Base-by-base conservation (phyloP, 768 basidiomycete species). In the Tephrocybe sp. region DNA sequence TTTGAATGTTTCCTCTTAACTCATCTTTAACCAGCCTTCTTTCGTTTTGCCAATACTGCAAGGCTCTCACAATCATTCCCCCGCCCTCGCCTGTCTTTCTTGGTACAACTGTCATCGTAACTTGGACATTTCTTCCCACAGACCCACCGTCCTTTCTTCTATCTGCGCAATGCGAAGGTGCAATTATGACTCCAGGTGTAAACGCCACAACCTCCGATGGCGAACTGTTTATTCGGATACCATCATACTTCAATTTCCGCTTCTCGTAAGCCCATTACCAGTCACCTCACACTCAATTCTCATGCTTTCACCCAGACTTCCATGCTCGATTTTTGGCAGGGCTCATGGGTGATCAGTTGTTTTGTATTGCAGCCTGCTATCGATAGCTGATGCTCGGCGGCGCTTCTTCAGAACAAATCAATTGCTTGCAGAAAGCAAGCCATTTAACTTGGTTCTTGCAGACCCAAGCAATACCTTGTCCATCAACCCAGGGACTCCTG, bases 31-130 rank as follows among this genome's bases (percentile, higher is more conserved):
- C n/a, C 28, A 30, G 28, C 28, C 11, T 30, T 11, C 28, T 30
- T 11, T 30, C 28, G 28, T 30, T 30, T 5, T 11, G 5, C 28
- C 5, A 5, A 5, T 30, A 5, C n/a, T 51, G 36, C 17, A 18
- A 34, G 3, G 39, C 45, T 3, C 45, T 51, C 15, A 47, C 14
- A 18, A 30, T 55, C 33, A 28, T 51, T 9, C 39, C 54, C 12
- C 44, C 44, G 2, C 37, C 48, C 6, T 42, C 45, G 9, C 48
- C 54, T 42, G 49, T 54, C 26, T 54, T 17, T 43, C 45, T 51
- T 17, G 42, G 46, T 17, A 34, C 46, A 1, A 39, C 42, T 9
- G 10, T 48, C 17, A 20, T 4, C 10, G 30, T 47, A 3, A 28
- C 33, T 26, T 55, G 37, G 44, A 45, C 37, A 11, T 47, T 28